Base-by-base conservation (phyloP, 345 rosid species). In the Alliaria petiolata region DNA sequence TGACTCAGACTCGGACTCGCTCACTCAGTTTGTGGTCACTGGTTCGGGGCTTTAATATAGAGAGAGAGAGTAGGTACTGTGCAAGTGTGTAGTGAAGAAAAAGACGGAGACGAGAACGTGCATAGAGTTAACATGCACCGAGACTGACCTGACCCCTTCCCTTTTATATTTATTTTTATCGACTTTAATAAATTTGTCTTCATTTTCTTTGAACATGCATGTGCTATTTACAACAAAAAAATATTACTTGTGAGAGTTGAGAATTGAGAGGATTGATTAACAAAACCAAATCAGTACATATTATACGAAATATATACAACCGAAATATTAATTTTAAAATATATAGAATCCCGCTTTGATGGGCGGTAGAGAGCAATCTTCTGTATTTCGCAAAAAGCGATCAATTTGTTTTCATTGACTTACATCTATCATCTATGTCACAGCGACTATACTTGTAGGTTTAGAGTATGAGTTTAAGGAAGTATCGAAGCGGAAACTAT, bases 81-180 rank as follows among this genome's bases (percentile, higher is more conserved):
- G n/a, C n/a, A n/a, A n/a, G n/a, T 16, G 34, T 34, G 39, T 1
- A 3, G 31, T 58, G 72, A 42, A 36, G 72, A 74, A 66, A 65
- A 62, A 30, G 77, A 73, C 65, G 50, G 26, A 13, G 66, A 56
- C 7, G 78, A 59, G 73, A 74, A 74, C 78, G 67, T 74, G 78
- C 46, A 74, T 50, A 0, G 78, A 74, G 72, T 74, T 74, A 74
- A 1, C 8, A 28, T 75, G 74, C 78, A 67, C 74, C 78, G 69
- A 46, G 74, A 17, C 69, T 75, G 74, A 67, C 78, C 74, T 67
- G 55, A 67, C 34, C 49, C 20, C 1, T 15, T 7, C 73, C 43
- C 13, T 59, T 55, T 57, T 36, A 1, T 58, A 8, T 72, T 34
- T 44, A 3, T 34, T 47, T n/a, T 59, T 22, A 6, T 71, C n/a